Percentiles rank a stretch among this genome's conserved stretches.
Evolutionary conservation across 1,139 yeast species (phyloP).

Genomic region (Hansenula sp.): DNA sequence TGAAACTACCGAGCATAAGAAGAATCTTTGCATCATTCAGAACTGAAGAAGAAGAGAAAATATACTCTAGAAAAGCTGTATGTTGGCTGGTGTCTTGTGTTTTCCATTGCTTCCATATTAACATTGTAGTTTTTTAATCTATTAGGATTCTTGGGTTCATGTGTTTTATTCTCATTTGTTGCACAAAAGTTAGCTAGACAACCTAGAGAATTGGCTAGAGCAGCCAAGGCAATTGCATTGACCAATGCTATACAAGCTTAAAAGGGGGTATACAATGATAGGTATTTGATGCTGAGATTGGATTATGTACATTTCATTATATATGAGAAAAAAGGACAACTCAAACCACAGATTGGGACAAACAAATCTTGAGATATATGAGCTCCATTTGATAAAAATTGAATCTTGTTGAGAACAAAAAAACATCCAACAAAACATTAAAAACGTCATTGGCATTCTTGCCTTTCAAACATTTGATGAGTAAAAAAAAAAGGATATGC

Average conservation of each 20-base stretch:
- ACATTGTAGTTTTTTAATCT: constrained; percentile 56
- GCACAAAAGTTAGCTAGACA: constrained; percentile 56
- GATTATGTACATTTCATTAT: background rate
- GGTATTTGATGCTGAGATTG: too few species aligned
- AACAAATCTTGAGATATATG: too few species aligned
- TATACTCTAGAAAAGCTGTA: constrained; percentile 68
- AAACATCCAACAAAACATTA: too few species aligned
- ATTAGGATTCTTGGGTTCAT: constrained; percentile 74
- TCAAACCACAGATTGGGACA: too few species aligned
- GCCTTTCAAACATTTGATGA: too few species aligned
- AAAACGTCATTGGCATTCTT: too few species aligned
- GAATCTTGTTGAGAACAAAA: too few species aligned
- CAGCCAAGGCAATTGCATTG: constrained; percentile 18
- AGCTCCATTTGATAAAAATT: too few species aligned
- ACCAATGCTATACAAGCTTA: constrained; percentile 12
- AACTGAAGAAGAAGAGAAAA: constrained; percentile 80
- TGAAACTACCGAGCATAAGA: constrained; percentile 65
- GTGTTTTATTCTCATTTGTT: constrained; percentile 74
- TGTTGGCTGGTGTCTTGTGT: too few species aligned
- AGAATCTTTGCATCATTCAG: constrained; percentile 78
- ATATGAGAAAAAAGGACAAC: constrained; percentile 6
- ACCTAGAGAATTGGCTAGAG: constrained; percentile 19
- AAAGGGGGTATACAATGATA: too few species aligned
- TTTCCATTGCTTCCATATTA: too few species aligned
- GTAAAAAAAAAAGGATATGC: too few species aligned